phyloP scores from a whole-genome alignment of 106 monocot genomes.

The Dioscorea dumetorum region DNA sequence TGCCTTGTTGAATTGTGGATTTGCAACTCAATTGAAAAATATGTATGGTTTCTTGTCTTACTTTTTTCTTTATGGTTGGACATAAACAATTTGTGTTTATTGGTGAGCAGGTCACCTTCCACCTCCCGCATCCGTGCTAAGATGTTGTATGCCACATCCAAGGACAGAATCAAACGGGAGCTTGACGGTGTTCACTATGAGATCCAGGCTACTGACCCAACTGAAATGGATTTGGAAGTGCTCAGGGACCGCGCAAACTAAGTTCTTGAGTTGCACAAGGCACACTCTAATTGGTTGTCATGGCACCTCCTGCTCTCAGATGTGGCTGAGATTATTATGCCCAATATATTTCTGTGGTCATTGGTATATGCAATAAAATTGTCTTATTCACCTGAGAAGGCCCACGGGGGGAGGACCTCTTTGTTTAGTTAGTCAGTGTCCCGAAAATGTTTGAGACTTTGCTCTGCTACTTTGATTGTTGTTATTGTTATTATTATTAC shows the following conservation, averaged over 20 bases:
- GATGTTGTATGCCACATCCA: slow-evolving; percentile 45
- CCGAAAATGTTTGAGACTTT: background rate
- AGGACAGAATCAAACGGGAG: slow-evolving; percentile 31
- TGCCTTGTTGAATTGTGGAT: no score
- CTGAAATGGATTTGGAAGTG: slow-evolving; percentile 37
- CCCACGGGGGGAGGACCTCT: background rate
- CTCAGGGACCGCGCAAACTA: slow-evolving; percentile 35
- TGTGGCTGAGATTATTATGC: no score
- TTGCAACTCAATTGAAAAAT: no score
- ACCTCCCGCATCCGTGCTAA: slow-evolving; percentile 38
- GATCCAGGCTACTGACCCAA: slow-evolving; percentile 40
- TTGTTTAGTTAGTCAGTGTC: background rate
- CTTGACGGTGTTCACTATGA: slow-evolving; percentile 42
- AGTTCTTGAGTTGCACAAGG: background rate
- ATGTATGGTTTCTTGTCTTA: no score
- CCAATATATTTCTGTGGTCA: no score
- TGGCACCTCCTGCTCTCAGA: no score
- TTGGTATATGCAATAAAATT: no score
- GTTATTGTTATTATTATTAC: no score
- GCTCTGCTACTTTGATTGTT: background rate
- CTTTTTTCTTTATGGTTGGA: no score
- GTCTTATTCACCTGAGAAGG: background rate
- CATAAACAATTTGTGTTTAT: background rate
- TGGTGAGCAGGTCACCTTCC: slow-evolving; percentile 26
- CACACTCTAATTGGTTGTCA: no score